Percentiles rank a stretch among this genome's conserved stretches.
phyloP scores from a whole-genome alignment of 768 basidiomycete genomes.

The Suillus ampliporus region DNA sequence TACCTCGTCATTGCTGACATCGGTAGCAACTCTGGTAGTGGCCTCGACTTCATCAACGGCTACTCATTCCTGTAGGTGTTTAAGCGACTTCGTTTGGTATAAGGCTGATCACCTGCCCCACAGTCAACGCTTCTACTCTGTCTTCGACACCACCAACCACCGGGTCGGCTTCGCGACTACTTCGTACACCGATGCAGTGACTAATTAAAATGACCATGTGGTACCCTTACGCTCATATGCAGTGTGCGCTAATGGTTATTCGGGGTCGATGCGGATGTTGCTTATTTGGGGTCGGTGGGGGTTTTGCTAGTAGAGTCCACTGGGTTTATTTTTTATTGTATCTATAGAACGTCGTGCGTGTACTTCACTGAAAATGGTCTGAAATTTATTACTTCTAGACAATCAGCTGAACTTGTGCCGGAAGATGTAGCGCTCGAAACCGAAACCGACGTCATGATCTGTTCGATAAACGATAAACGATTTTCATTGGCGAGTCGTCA shows the following conservation, averaged over 20 bases:
- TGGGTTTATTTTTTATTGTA: too few relatives aligned
- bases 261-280: too few relatives aligned
- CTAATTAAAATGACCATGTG: slow-evolving; percentile 4
- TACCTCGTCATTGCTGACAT: slow-evolving; percentile 37
- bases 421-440: too few relatives aligned
- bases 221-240: not conserved
- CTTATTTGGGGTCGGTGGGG: too few relatives aligned
- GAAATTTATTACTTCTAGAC: too few relatives aligned
- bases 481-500: too few relatives aligned
- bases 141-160: slow-evolving; percentile 42
- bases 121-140: slow-evolving; percentile 44
- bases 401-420: too few relatives aligned
- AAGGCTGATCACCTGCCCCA: not conserved
- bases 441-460: too few relatives aligned
- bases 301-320: too few relatives aligned
- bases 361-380: too few relatives aligned
- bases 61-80: slow-evolving; percentile 26
- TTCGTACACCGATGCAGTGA: slow-evolving; percentile 30
- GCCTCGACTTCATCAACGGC: slow-evolving; percentile 31
- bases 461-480: too few relatives aligned
- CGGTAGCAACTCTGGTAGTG: slow-evolving; percentile 18
- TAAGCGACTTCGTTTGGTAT: not conserved
- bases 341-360: too few relatives aligned
- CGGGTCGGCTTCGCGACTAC: slow-evolving; percentile 47
- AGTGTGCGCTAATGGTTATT: not conserved